Base-by-base conservation (phyloP, 495 filamentous ascomycete species). In the Xylaria grammica region DNA sequence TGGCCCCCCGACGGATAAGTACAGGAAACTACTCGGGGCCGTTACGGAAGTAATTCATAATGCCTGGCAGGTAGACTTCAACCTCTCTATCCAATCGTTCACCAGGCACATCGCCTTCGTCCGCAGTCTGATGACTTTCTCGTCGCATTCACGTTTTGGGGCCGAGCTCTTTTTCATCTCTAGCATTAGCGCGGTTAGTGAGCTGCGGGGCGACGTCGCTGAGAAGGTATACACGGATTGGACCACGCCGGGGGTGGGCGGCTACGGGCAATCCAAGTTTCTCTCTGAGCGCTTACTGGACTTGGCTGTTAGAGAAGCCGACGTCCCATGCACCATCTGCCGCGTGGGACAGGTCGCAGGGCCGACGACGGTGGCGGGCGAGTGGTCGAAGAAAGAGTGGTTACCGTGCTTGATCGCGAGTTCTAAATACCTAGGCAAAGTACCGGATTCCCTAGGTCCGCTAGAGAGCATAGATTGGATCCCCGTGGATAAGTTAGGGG, bases 381-480 rank as follows among this genome's bases (percentile, higher is more conserved):
- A 72, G 20, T 89, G 85, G 86, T 82, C 82, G 51, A 67, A 65
- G 38, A 68, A 78, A n/a, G 86, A 88, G 49, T 89, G 85, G 83
- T 75, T 89, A 5, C 86, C 86, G 2, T 76, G 73, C 55, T 62
- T 82, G 38, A 61, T 84, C 53, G 77, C 72, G 2, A 77, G 71
- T 29, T 80, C 74, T 26, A 70, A 72, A 11, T 70, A 78, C 44
- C 55, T 84, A 0, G 73, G 75, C 0, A 45, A 71, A 6, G 40
- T 84, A 4, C 81, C 79, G 0, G 67, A 69, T 19, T 69, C 71
- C 0, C 69, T 84, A 0, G 80, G 80, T 0, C 44, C 22, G 19
- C 68, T 78, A 53, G 73, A 73, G 4, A 69, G 56, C 0, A 65
- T 86, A 22, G 81, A 87, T 62, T 88, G 85, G 85, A 71, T 84